Evolutionary conservation across 495 filamentous ascomycete species (phyloP).

Genomic region (Lasiosphaeris hirsuta): DNA sequence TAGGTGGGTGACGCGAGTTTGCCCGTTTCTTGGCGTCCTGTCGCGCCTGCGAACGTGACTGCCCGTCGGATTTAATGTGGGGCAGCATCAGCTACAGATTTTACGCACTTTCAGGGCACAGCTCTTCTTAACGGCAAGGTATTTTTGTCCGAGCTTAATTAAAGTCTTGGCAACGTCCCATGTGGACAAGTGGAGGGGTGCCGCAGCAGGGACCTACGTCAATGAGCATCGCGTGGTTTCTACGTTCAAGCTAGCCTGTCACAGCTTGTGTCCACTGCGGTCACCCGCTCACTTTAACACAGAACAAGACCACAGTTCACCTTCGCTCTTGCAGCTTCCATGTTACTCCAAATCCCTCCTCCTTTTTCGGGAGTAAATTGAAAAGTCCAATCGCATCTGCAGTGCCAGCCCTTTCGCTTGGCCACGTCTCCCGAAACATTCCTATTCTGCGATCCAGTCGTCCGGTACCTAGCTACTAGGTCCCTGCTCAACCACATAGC

Average conservation of each 20-base stretch:
- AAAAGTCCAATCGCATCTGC: no score
- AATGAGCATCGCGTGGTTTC: not conserved
- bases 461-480: no score
- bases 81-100: not conserved
- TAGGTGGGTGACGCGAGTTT: constrained; percentile 6
- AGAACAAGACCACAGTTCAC: no score
- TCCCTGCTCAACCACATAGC: no score
- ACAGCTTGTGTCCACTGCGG: not conserved
- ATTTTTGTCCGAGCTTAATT: constrained; percentile 4
- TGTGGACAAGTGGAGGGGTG: not conserved
- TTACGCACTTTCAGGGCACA: no score
- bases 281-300: not conserved
- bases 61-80: not conserved
- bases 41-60: constrained; percentile 15
- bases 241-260: not conserved
- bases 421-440: no score
- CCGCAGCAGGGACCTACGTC: constrained; percentile 8
- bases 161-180: not conserved
- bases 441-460: no score
- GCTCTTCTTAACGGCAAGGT: not conserved
- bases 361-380: no score
- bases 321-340: no score
- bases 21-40: not conserved
- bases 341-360: not conserved
- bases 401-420: no score